Evolutionary conservation across 2,329 filamentous ascomycete species (phyloP), one percentile per base, ranked within the genome.

Genomic region (Xylariaceae sp.): DNA sequence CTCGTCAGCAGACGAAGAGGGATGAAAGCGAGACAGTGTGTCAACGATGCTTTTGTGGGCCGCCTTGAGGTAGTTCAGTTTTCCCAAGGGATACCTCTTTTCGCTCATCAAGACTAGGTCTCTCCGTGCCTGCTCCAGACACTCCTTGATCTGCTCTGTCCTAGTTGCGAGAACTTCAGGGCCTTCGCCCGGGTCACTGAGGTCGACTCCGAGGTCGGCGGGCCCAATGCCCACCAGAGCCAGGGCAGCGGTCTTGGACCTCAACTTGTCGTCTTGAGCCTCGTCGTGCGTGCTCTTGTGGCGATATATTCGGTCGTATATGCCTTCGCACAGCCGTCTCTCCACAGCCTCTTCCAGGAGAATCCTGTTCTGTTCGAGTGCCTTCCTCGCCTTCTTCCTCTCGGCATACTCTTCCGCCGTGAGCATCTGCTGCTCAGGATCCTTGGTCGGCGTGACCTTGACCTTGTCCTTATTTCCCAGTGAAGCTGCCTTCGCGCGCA

Each of bases 31-130:
- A 4, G 75, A 70, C 31, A 81, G 58, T 1, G 88, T 89, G 56
- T 96, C 90, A 31, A 98, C 92, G 43, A 98, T 96, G 44, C 80
- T 83, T 64, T 93, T 93, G 59, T 96, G 92, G 3, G 87, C 85
- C 24, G 80, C 78, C 45, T 89, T 94, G 36, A 98, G 70, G 50
- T 88, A 80, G 50, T 88, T 84, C 26, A 96, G 72, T 61, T 98
- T 98, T 13, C 88, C 92, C 2, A 95, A 65, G 1, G 92, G 92
- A 53, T 88, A 94, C 44, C 80, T 80, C 45, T 87, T 83, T 38
- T 89, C 75, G 52, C 87, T 81, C 90, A 98, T 96, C 40, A 75
- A 74, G 29, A 77, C 68, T 31, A 98, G 63, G 39, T 84, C 81
- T 40, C 72, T 66, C 43, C 81, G 69, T 2, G 90, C 89, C 30